These are phyloP conservation scores for Begonia peltatifolia DNA, from an alignment of 306 rosid genomes.

Conservation along the genomic window DNA sequence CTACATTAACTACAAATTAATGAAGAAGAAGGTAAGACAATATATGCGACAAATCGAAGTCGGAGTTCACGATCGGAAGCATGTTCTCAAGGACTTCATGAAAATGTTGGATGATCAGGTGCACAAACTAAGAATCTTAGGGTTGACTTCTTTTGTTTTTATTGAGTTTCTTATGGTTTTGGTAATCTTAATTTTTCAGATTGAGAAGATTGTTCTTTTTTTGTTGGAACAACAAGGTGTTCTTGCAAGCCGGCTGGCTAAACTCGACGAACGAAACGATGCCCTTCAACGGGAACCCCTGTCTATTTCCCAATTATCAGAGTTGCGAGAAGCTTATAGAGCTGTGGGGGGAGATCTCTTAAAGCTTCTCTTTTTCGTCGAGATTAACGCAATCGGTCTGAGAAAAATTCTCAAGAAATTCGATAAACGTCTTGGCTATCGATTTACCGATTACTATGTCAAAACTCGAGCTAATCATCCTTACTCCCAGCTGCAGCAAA, in stretches of 20 bases:
- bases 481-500: slow-evolving; percentile 89
- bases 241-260: slow-evolving; percentile 66
- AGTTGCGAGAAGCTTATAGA: slow-evolving; percentile 62
- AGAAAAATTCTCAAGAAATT: slow-evolving; percentile 91
- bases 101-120: too few relatives aligned
- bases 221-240: slow-evolving; percentile 86
- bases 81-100: too few relatives aligned
- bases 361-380: slow-evolving; percentile 66
- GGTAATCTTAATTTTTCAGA: slow-evolving; percentile 23
- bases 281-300: slow-evolving; percentile 52
- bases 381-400: slow-evolving; percentile 76
- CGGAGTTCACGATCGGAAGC: too few relatives aligned
- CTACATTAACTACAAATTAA: too few relatives aligned
- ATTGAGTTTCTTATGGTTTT: too few relatives aligned
- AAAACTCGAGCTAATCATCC: slow-evolving; percentile 94
- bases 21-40: too few relatives aligned
- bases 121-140: too few relatives aligned
- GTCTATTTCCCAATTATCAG: slow-evolving; percentile 42
- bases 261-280: slow-evolving; percentile 41
- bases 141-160: too few relatives aligned
- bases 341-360: slow-evolving; percentile 58
- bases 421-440: slow-evolving; percentile 79
- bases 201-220: slow-evolving; percentile 79
- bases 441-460: slow-evolving; percentile 75
- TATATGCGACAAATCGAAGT: too few relatives aligned